phyloP scores from a whole-genome alignment of 352 stramenopile species.

The Thalassiosira livingstoniorum region DNA sequence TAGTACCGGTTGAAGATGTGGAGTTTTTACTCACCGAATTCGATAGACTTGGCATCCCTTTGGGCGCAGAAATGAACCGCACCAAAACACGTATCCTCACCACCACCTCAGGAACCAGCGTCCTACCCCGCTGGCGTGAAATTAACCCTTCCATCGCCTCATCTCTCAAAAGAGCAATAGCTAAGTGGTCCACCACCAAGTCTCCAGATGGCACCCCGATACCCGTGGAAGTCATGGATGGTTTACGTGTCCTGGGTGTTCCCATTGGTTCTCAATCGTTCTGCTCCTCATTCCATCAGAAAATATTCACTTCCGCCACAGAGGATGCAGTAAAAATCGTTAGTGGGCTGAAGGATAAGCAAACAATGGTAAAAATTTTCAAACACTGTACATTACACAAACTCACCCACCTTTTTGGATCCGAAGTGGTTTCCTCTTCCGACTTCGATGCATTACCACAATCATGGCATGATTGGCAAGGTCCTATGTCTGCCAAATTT shows the following conservation, averaged over 20 bases:
- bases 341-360: constrained; percentile 26
- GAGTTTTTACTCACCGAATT: constrained; percentile 25
- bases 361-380: constrained; percentile 38
- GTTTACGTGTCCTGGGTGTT: background rate
- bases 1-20: constrained; percentile 22
- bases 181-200: background rate
- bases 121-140: too few relatives aligned
- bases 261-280: background rate
- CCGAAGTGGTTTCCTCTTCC: constrained; percentile 16
- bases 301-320: too few relatives aligned
- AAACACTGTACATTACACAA: constrained; percentile 31
- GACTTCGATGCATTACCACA: background rate
- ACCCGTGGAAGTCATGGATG: background rate
- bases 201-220: background rate
- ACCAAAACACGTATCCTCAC: too few relatives aligned
- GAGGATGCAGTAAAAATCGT: too few relatives aligned
- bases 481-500: background rate
- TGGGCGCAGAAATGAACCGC: too few relatives aligned
- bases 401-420: constrained; percentile 24
- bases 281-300: too few relatives aligned
- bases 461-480: constrained; percentile 25
- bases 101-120: too few relatives aligned
- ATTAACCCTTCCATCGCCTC: too few relatives aligned
- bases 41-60: too few relatives aligned
- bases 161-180: too few relatives aligned